Evolutionary conservation across 257 asterid genomes (phyloP).

Genomic region (Solanum arcanum): DNA sequence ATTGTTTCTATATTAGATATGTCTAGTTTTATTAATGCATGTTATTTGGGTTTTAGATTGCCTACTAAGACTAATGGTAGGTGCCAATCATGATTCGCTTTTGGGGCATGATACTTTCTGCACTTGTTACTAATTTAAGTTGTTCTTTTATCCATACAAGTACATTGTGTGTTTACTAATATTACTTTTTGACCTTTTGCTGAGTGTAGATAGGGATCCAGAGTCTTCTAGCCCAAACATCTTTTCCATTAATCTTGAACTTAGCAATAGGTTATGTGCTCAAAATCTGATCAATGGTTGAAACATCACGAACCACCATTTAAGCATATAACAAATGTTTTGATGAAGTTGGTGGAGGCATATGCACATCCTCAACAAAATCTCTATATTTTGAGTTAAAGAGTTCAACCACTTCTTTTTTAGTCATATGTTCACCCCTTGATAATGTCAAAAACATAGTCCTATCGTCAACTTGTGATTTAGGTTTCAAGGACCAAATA

Average conservation of each 20-base stretch:
- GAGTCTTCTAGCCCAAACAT: constrained; percentile 2
- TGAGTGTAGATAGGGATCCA: no score
- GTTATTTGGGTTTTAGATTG: no score
- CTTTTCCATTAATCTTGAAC: background rate
- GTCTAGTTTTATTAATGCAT: no score
- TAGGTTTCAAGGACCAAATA: background rate
- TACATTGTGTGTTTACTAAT: no score
- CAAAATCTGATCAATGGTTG: background rate
- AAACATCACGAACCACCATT: constrained; percentile 2
- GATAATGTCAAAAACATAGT: constrained; percentile 14
- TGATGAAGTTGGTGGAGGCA: background rate
- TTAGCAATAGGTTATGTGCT: constrained; percentile 1
- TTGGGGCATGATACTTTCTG: no score
- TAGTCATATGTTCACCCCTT: background rate
- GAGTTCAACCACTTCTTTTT: constrained; percentile 3
- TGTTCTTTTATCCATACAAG: no score
- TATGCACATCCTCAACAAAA: background rate
- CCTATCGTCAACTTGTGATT: constrained; percentile 1
- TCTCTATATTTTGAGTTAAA: constrained; percentile 1
- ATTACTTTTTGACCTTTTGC: no score
- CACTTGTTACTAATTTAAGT: no score
- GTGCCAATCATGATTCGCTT: no score
- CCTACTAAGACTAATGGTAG: no score
- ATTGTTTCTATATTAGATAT: no score
- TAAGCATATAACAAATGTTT: constrained; percentile 2